Evolutionary conservation across 1,284 basidiomycete species (phyloP).

Genomic region (Leccinum pachyderme): DNA sequence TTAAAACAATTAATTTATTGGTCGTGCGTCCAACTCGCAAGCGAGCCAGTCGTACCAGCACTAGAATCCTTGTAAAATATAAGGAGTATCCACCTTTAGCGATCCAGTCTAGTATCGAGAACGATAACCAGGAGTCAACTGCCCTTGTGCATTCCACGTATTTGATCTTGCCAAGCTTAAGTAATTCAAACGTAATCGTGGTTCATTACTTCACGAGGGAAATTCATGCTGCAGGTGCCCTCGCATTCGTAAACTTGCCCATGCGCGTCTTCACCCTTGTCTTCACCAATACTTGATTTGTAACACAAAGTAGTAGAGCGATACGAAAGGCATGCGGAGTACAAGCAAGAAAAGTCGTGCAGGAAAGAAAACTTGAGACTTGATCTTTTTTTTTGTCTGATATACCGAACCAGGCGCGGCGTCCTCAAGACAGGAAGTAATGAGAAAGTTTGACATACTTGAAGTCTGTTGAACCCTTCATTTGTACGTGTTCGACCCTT

Average conservation of each 20-base stretch:
- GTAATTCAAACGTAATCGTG: conserved; percentile 25
- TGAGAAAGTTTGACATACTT: conserved; percentile 38
- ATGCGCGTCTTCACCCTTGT: conserved; percentile 24
- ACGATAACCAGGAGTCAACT: neutral
- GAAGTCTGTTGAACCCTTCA: conserved; percentile 36
- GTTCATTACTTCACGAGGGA: conserved; percentile 21
- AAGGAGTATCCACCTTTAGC: neutral
- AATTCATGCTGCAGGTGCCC: conserved; percentile 8
- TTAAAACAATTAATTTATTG: too few relatives aligned
- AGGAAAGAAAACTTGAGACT: conserved; percentile 45
- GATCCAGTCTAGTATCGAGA: conserved; percentile 8
- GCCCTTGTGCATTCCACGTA: conserved; percentile 1
- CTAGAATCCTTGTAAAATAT: neutral
- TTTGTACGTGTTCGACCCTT: conserved; percentile 33
- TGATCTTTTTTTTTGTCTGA: conserved; percentile 44
- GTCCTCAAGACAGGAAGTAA: conserved; percentile 39
- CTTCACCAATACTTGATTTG: conserved; percentile 41
- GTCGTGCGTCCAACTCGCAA: neutral
- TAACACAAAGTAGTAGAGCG: conserved; percentile 41
- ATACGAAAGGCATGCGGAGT: conserved; percentile 37
- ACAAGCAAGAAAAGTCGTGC: conserved; percentile 37
- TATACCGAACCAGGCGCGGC: conserved; percentile 35
- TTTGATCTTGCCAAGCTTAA: conserved; percentile 22
- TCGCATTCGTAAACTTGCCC: conserved; percentile 35
- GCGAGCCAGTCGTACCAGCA: neutral